phyloP scores from a whole-genome alignment of 768 basidiomycete species.

The Amanita pallidorosea region DNA sequence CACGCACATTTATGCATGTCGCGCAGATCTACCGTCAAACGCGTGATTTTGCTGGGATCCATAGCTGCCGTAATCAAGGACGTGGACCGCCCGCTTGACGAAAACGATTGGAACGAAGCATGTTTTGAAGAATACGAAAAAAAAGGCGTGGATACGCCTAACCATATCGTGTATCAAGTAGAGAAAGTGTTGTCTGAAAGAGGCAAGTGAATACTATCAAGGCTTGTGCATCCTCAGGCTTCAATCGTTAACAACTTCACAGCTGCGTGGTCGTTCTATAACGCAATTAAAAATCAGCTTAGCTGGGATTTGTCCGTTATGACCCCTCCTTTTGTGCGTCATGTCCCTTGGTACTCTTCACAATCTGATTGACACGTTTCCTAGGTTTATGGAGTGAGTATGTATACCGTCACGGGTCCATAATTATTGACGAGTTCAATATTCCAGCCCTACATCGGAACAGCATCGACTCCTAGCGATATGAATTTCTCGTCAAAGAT shows the following conservation, averaged over 20 bases:
- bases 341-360: too few relatives aligned
- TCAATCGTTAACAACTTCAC: not conserved
- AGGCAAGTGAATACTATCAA: conserved; percentile 17
- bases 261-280: conserved; percentile 35
- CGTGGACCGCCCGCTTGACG: conserved; percentile 23
- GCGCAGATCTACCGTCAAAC: conserved; percentile 32
- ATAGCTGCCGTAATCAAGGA: conserved; percentile 8
- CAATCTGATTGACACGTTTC: not conserved
- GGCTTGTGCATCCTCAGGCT: not conserved
- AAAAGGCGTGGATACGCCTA: conserved; percentile 32
- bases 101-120: conserved; percentile 53
- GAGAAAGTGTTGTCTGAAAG: conserved; percentile 62
- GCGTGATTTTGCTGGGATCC: conserved; percentile 63
- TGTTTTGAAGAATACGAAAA: conserved; percentile 34
- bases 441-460: conserved; percentile 25
- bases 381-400: conserved; percentile 18
- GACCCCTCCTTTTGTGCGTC: conserved; percentile 41
- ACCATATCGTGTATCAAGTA: conserved; percentile 37
- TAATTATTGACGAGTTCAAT: not conserved
- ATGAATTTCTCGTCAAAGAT: conserved; percentile 28
- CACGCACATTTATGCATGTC: not conserved
- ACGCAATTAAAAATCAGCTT: conserved; percentile 12
- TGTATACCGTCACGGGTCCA: not conserved
- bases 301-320: conserved; percentile 42
- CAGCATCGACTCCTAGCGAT: conserved; percentile 18